These are phyloP conservation scores for Saitozyma sp. DNA, from an alignment of 768 basidiomycete species.

Conservation along the genomic window DNA sequence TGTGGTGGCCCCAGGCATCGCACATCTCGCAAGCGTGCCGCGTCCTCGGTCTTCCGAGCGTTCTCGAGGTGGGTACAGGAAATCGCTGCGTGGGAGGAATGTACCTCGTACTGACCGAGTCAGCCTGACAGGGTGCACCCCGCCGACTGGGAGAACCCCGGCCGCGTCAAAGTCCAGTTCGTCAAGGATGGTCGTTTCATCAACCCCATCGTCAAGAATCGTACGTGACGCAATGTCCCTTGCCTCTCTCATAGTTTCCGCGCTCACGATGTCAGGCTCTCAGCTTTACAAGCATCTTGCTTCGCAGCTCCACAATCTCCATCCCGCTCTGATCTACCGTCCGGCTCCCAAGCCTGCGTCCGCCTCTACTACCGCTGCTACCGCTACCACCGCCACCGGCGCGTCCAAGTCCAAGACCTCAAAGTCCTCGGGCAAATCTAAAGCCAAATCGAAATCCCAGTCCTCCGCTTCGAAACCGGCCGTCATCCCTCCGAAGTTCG, in stretches of 20 bases:
- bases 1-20: slow-evolving; percentile 95
- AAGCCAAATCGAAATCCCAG: slow-evolving; percentile 31
- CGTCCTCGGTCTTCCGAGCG: slow-evolving; percentile 71
- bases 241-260: too few relatives aligned
- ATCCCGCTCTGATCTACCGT: slow-evolving; percentile 23
- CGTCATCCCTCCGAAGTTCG: slow-evolving; percentile 53
- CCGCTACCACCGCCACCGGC: slow-evolving; percentile 7
- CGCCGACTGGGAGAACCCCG: slow-evolving; percentile 97
- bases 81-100: neutral
- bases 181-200: slow-evolving; percentile 46
- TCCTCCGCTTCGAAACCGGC: slow-evolving; percentile 5
- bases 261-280: slow-evolving; percentile 67
- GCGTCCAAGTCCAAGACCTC: slow-evolving; percentile 4
- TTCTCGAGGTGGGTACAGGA: slow-evolving; percentile 69
- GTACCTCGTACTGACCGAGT: too few relatives aligned
- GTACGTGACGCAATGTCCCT: slow-evolving; percentile 60
- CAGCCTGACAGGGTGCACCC: slow-evolving; percentile 77
- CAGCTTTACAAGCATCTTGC: slow-evolving; percentile 45
- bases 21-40: slow-evolving; percentile 84
- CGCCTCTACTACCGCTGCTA: neutral
- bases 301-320: slow-evolving; percentile 39
- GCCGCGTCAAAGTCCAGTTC: slow-evolving; percentile 80
- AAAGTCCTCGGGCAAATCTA: slow-evolving; percentile 11
- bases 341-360: slow-evolving; percentile 6
- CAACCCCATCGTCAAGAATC: slow-evolving; percentile 52